Base-by-base conservation (phyloP, 768 basidiomycete genomes). In the Exsudoporus frostii region DNA sequence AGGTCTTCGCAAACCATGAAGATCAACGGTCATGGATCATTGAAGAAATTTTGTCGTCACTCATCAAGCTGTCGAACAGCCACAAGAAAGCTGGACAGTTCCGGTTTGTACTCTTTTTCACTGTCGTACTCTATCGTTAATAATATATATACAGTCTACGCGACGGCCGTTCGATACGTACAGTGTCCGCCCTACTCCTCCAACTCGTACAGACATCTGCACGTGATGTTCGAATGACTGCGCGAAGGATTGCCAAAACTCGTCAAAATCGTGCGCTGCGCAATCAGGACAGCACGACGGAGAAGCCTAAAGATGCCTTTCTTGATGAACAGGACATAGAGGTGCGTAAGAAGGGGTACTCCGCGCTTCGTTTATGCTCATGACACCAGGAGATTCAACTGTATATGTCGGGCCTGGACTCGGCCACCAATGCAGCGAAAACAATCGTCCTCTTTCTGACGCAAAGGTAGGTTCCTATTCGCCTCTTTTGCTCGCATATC, bases 201-300 rank as follows among this genome's bases (percentile, higher is more conserved):
- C 95, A 98, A 60, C 85, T 99, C n/a, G 88, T 98, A 2, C 97
- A 99, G 65, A 96, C 93, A 0, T 95, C 92, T 5, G 86, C 92
- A 0, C 88, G 92, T 57, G 91, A 92, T 58, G 84, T 96, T n/a
- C 79, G 85, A 17, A 66, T 85, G n/a, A 79, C 84, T 47, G 86
- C 86, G 1, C 76, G 76, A 55, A 77, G 73, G 55, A 79, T 90
- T 33, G 80, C 78, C 30, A 86, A 84, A 56, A 69, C 75, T 29
- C 81, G 87, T 8, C 82, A 85, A 61, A 82, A 82, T 63, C 78
- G 77, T 19, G 83, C 81, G 0, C 61, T 90, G 45, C 79, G 76
- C 11, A 74, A 85, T 17, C 84, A 87, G 62, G 86, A 89, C 60
- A 86, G 78, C 59, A 30, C 54, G 6, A 71, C 68, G 9, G 84